A percentile compares a stretch with the other conserved stretches of the same genome.
Evolutionary conservation across 208 protist genomes (phyloP).

Genomic region (Trypanosoma boissoni): DNA sequence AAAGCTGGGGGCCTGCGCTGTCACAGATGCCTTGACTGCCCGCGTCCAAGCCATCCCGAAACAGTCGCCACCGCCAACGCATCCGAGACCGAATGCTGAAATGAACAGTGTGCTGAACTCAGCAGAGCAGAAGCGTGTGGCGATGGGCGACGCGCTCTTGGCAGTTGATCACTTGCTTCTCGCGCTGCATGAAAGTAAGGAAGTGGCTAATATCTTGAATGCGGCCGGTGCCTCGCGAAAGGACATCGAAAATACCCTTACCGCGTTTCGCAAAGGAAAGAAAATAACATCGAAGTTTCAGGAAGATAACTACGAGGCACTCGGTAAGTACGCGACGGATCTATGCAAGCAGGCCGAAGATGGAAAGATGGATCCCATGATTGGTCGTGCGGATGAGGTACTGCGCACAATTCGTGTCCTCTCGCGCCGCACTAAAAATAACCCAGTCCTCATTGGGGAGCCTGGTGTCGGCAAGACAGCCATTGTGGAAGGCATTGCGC

Average conservation of each 20-base stretch:
- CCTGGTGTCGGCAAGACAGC: conserved; percentile 94
- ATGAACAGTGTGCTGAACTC: conserved; percentile 77
- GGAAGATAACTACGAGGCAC: conserved; percentile 84
- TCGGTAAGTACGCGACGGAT: conserved; percentile 97
- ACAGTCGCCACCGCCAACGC: conserved; percentile 58
- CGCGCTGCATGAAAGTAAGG: conserved; percentile 55
- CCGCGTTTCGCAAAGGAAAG: conserved; percentile 84
- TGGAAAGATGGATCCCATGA: conserved; percentile 98
- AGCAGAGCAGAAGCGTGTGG: conserved; percentile 72
- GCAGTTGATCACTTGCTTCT: conserved; percentile 83
- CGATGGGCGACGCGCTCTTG: conserved; percentile 67
- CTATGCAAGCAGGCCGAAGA: conserved; percentile 90
- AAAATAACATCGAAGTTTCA: conserved; percentile 79
- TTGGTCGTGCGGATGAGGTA: conserved; percentile 99
- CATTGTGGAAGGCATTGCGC: conserved; percentile 92
- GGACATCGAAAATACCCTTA: conserved; percentile 46
- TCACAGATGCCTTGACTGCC: conserved; percentile 48
- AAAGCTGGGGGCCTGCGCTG: conserved; percentile 48
- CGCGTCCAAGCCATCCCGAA: conserved; percentile 44
- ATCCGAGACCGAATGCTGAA: conserved; percentile 65
- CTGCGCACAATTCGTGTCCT: conserved; percentile 96
- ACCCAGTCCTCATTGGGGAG: conserved; percentile 98
- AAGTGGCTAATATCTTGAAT: conserved; percentile 61
- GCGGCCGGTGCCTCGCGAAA: conserved; percentile 59
- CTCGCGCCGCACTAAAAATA: conserved; percentile 99